Evolutionary conservation across 257 asterid genomes (phyloP).

Genomic region (Voacanga thouarsii): DNA sequence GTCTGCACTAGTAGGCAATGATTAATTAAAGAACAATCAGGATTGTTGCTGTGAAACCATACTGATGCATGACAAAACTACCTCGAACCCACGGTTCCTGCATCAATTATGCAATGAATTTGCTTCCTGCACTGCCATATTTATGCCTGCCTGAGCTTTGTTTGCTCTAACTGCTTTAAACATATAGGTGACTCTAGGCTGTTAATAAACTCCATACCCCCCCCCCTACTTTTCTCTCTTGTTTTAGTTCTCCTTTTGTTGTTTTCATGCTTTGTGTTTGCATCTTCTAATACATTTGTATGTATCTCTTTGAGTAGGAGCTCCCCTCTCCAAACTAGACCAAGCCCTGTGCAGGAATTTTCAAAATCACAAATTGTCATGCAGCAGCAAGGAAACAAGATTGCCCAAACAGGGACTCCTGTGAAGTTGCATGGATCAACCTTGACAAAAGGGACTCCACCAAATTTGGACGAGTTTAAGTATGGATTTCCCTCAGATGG

Average conservation of each 20-base stretch:
- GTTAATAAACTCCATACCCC: too few relatives aligned
- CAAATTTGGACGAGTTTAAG: conserved; percentile 55
- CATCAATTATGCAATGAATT: not conserved
- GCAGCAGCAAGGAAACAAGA: conserved; percentile 46
- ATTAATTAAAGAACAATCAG: not conserved
- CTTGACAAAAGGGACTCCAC: conserved; percentile 28
- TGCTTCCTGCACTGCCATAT: not conserved
- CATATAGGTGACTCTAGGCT: not conserved
- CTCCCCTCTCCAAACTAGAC: conserved; percentile 35
- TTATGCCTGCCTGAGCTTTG: conserved; percentile 6
- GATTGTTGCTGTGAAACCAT: not conserved
- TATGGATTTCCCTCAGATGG: conserved; percentile 79
- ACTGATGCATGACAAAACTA: not conserved
- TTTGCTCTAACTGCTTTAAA: not conserved
- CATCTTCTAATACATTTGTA: not conserved
- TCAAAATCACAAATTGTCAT: conserved; percentile 25
- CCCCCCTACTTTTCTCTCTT: too few relatives aligned
- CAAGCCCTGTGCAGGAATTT: conserved; percentile 26
- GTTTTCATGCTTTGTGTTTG: not conserved
- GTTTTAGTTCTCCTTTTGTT: not conserved
- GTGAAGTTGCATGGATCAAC: conserved; percentile 27
- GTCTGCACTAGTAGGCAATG: not conserved
- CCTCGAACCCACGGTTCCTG: not conserved
- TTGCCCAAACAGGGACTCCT: conserved; percentile 25
- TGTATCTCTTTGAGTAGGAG: conserved; percentile 21